phyloP scores from a whole-genome alignment of 768 basidiomycete species.

The Pleurotus tuoliensis region DNA sequence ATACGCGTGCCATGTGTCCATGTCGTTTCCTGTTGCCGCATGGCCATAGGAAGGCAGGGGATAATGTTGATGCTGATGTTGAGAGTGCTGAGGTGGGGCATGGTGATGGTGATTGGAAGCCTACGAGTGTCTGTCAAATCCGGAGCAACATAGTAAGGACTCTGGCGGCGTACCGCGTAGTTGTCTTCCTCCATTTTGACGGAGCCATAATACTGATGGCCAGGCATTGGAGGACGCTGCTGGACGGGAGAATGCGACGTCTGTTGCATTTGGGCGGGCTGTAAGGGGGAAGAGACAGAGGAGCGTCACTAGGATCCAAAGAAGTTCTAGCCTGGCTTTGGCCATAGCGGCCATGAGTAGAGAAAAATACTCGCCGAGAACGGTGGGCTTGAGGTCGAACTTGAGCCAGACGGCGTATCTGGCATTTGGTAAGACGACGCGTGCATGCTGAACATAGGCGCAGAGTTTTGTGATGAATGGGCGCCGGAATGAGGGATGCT shows the following conservation, averaged over 20 bases:
- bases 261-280: slow-evolving; percentile 69
- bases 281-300: slow-evolving; percentile 38
- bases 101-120: slow-evolving; percentile 32
- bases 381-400: slow-evolving; percentile 72
- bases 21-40: slow-evolving; percentile 36
- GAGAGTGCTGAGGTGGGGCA: slow-evolving; percentile 29
- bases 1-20: slow-evolving; percentile 63
- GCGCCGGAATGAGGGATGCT: slow-evolving; percentile 33
- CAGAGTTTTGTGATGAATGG: slow-evolving; percentile 34
- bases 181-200: slow-evolving; percentile 72
- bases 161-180: slow-evolving; percentile 40
- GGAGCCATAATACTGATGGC: slow-evolving; percentile 41
- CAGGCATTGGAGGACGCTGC: slow-evolving; percentile 40
- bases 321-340: slow-evolving; percentile 27
- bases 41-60: slow-evolving; percentile 47
- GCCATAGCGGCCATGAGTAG: slow-evolving; percentile 23
- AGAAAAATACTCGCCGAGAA: slow-evolving; percentile 80
- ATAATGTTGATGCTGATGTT: slow-evolving; percentile 37
- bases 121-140: slow-evolving; percentile 10
- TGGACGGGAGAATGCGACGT: slow-evolving; percentile 46
- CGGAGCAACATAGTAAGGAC: slow-evolving; percentile 1
- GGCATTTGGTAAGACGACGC: slow-evolving; percentile 62
- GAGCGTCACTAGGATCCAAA: slow-evolving; percentile 56
- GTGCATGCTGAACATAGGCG: slow-evolving; percentile 49
- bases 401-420: slow-evolving; percentile 69